Base-by-base conservation (phyloP, 257 asterid species). In the Cynanchum wilfordii region DNA sequence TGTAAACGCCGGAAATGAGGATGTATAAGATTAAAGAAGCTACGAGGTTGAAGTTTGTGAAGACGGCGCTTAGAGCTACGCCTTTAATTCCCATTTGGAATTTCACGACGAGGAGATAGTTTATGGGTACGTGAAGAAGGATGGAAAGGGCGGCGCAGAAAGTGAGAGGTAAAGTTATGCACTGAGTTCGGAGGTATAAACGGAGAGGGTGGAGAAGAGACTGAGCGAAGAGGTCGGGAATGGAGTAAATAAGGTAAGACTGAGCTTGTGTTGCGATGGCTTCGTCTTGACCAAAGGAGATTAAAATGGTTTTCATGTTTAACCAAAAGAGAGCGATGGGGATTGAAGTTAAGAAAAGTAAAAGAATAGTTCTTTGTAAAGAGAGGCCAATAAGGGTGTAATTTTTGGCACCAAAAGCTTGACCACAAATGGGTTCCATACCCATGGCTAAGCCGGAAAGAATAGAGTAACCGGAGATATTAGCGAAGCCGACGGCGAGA, bases 401-500 rank as follows among this genome's bases (percentile, higher is more conserved):
- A 6, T 71, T 81, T 66, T 85, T 85, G 11, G 96, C 96, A 1
- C 97, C 97, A 66, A 80, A 91, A 57, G 96, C 97, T 68, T 91
- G 97, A 22, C 89, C 89, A 51, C 97, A 91, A 13, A 91, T 91
- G 30, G 97, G 94, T 44, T 91, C 97, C 97, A 91, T 89, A 10
- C 96, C 97, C 85, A 85, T 84, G 77, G 97, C 94, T 7, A 91
- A 71, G 50, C 97, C 97, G 56, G 97, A 91, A 45, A 91, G 87
- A 58, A 91, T 76, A 1, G 97, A 91, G 62, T 89, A 87, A 38
- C 96, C 97, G 36, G 95, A 85, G 66, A 90, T 88, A 77, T 90
- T 90, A 44, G 95, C 96, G 33, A 90, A 90, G 1, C 89, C 96
- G 3, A 86, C 66, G 12, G 97, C 96, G 1, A 91, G 79, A 0